A percentile compares a stretch with the other conserved stretches of the same genome.
Conservation (phyloP, 1,284 basidiomycete species). For the Puccinia polysora region DNA sequence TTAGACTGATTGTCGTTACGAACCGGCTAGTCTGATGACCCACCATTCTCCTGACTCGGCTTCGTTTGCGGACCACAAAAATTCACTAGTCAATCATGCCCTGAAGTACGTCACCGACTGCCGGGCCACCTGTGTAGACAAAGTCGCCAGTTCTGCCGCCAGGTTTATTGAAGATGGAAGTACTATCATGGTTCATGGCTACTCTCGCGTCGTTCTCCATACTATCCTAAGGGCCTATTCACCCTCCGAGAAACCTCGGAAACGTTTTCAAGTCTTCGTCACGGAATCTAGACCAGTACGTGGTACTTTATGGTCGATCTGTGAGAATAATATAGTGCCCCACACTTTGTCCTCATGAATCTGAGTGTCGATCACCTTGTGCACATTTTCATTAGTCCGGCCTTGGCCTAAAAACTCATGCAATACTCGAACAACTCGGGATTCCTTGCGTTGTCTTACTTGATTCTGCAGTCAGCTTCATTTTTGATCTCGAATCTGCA, state of each 20-base stretch:
- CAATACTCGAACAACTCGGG: constrained; percentile 72
- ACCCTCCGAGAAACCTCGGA: constrained; percentile 69
- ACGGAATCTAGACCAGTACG: constrained; percentile 86
- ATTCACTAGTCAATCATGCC: constrained; percentile 71
- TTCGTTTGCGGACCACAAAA: constrained; percentile 76
- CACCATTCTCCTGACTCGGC: constrained; percentile 47
- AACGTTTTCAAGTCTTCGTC: constrained; percentile 93
- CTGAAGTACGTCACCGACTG: constrained; percentile 69
- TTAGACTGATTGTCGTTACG: constrained; percentile 2
- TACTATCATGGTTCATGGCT: constrained; percentile 89
- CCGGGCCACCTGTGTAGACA: constrained; percentile 56
- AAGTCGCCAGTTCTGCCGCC: background rate
- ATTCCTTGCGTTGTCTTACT: constrained; percentile 91
- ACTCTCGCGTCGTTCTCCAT: constrained; percentile 92
- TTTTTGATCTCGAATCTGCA: too few species aligned
- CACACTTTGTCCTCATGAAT: background rate
- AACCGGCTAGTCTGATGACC: constrained; percentile 52
- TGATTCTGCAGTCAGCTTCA: constrained; percentile 75
- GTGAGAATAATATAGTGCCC: too few species aligned
- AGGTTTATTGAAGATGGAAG: constrained; percentile 38
- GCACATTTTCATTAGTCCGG: constrained; percentile 38
- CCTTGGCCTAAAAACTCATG: constrained; percentile 74
- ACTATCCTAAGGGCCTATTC: constrained; percentile 64
- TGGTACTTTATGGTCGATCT: constrained; percentile 52
- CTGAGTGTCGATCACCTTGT: background rate